Evolutionary conservation across 768 basidiomycete species (phyloP).

Genomic region (Cantharellus anzutake): DNA sequence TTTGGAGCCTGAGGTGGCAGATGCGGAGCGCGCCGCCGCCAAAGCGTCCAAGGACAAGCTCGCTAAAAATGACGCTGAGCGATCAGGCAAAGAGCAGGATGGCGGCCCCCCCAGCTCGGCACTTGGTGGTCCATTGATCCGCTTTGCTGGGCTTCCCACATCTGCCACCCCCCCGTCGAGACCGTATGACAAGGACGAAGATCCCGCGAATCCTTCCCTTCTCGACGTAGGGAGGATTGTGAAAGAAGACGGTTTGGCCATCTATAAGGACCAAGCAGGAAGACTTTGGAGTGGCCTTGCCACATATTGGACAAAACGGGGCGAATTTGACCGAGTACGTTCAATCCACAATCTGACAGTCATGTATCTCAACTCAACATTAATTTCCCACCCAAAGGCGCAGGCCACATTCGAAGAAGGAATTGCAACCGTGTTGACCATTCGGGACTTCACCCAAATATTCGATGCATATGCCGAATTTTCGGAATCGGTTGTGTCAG

Average conservation of each 20-base stretch:
- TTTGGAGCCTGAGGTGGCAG: slow-evolving; percentile 58
- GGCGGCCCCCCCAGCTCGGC: too few relatives aligned
- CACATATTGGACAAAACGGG: slow-evolving; percentile 96
- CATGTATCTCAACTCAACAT: background rate
- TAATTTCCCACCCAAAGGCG: slow-evolving; percentile 24
- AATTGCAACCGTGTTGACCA: slow-evolving; percentile 65
- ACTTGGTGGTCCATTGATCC: slow-evolving; percentile 53
- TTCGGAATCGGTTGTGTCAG: slow-evolving; percentile 71
- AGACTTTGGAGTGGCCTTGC: slow-evolving; percentile 90
- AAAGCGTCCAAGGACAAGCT: too few relatives aligned
- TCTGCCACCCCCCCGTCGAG: slow-evolving; percentile 19
- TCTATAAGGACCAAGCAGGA: slow-evolving; percentile 95
- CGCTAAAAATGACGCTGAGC: slow-evolving; percentile 22
- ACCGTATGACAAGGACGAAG: slow-evolving; percentile 65
- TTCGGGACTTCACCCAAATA: slow-evolving; percentile 93
- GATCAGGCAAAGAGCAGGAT: too few relatives aligned
- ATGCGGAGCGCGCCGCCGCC: slow-evolving; percentile 35
- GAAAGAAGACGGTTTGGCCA: slow-evolving; percentile 56
- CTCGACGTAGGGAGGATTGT: slow-evolving; percentile 81
- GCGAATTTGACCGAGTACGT: slow-evolving; percentile 55
- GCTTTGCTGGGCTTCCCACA: slow-evolving; percentile 48
- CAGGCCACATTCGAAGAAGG: slow-evolving; percentile 79
- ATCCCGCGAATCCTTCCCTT: slow-evolving; percentile 45
- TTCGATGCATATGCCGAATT: slow-evolving; percentile 96
- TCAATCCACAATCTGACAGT: background rate